Percentiles rank a stretch among this genome's conserved stretches.
Conservation (phyloP, 768 basidiomycete species). For the Chalciporus piperatus region DNA sequence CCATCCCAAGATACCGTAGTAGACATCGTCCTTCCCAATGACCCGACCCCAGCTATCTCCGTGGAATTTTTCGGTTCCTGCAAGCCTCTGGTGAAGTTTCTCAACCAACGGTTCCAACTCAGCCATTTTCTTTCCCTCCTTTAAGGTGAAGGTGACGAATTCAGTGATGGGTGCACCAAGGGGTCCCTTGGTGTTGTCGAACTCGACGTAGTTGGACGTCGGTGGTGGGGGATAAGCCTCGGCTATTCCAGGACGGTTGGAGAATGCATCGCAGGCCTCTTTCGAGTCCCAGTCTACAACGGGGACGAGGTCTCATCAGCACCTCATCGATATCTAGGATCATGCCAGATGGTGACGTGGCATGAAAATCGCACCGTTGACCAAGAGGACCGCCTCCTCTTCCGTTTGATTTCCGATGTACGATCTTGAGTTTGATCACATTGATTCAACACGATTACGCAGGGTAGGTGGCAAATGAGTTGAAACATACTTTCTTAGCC, state of each 20-base stretch:
- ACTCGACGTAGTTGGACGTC: conserved; percentile 17
- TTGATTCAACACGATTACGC: conserved; percentile 3
- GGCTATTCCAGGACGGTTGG: conserved; percentile 3
- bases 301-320: conserved; percentile 6
- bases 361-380: conserved; percentile 14
- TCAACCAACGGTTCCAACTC: conserved; percentile 22
- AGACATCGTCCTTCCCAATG: conserved; percentile 15
- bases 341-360: neutral
- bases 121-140: conserved; percentile 18
- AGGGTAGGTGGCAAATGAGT: neutral
- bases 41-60: conserved; percentile 31
- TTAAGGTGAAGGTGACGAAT: conserved; percentile 33
- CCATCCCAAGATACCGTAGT: conserved; percentile 37
- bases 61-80: conserved; percentile 21
- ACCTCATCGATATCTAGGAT: neutral
- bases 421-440: conserved; percentile 16
- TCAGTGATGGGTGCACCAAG: conserved; percentile 30
- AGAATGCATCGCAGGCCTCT: conserved; percentile 12
- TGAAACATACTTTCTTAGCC: conserved; percentile 20
- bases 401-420: conserved; percentile 31
- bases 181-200: conserved; percentile 17
- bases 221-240: conserved; percentile 11
- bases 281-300: conserved; percentile 27
- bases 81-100: conserved; percentile 20
- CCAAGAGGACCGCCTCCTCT: conserved; percentile 23